Evolutionary conservation across 2,329 filamentous ascomycete genomes (phyloP).

Genomic region (Colletotrichum sp.): DNA sequence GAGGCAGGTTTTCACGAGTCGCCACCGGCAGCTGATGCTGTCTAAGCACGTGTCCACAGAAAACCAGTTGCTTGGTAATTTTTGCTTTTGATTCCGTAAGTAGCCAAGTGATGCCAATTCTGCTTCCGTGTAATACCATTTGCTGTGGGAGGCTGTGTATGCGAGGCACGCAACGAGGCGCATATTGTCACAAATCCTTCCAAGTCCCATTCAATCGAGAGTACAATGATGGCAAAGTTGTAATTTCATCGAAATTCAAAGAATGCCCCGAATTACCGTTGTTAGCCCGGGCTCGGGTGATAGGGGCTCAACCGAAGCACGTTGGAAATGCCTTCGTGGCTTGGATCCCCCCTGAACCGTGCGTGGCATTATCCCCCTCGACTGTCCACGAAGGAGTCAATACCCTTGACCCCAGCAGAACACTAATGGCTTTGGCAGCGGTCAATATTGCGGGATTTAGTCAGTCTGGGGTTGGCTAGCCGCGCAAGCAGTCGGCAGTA

Average conservation of each 20-base stretch:
- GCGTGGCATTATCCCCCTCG: neutral
- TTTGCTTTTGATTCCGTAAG: neutral
- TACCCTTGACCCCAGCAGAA: neutral
- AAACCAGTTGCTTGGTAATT: neutral
- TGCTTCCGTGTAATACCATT: neutral
- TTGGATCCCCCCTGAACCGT: neutral
- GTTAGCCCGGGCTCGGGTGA: neutral
- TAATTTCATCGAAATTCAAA: neutral
- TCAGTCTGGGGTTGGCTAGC: neutral
- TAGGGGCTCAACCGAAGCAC: neutral
- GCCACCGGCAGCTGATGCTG: neutral
- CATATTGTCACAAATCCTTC: neutral
- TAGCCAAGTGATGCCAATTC: neutral
- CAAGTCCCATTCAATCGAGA: neutral
- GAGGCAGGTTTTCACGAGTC: neutral
- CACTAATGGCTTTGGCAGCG: neutral
- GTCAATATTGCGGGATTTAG: neutral
- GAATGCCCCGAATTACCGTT: neutral
- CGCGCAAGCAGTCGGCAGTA: neutral
- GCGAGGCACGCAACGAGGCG: neutral
- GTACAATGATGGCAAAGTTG: neutral
- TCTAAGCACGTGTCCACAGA: neutral
- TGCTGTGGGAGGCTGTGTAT: neutral
- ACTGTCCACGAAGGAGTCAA: neutral
- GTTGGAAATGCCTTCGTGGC: neutral